Evolutionary conservation across 78 protist genomes (phyloP), one percentile per base, ranked within the genome.

Genomic region (Isochrysis galbana): DNA sequence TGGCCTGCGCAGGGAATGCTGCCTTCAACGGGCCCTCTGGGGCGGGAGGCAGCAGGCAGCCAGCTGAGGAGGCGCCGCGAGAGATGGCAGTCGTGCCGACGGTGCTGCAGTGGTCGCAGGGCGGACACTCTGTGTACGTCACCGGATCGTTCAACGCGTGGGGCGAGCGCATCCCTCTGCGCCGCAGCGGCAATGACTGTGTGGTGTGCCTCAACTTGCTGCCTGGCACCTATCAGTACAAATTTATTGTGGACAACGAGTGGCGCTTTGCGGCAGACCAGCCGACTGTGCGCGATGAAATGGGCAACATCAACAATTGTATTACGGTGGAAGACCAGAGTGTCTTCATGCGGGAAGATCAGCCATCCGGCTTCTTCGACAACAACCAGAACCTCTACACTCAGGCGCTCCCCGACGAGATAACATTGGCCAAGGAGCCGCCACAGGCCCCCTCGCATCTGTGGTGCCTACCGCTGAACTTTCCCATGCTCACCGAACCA

Each of bases 291-390:
- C 90, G 54, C 29, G 90, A 87, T n/a, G 84, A 38, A 45, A 38
- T 39, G 77, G 90, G 90, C 84, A 87, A 87, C 46, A 44, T 87
- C 77, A 87, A 87, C 77, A 87, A 87, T 45, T 54, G 72, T 45
- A 21, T 87, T 22, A 87, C 77, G n/a, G 90, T 87, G 21, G 42
- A 36, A 10, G 86, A 77, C 46, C 42, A 77, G 86, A 10, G 2
- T 29, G 5, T 41, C 19, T 41, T 11, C 74, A 4, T 70, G 80
- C 80, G 22, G 11, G 80, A 70, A 21, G 80, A 70, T 14, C 80
- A 5, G 34, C 22, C n/a, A 17, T 14, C 29, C 21, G 80, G 80
- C 80, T 70, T 70, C 80, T 70, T 70, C 41, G 41, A 70, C 80
- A 70, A 70, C 80, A 5, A 5, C 17, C 17, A 26, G n/a, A 70